phyloP scores from a whole-genome alignment of 441 rosid genomes.

The Mallotus japonicus region DNA sequence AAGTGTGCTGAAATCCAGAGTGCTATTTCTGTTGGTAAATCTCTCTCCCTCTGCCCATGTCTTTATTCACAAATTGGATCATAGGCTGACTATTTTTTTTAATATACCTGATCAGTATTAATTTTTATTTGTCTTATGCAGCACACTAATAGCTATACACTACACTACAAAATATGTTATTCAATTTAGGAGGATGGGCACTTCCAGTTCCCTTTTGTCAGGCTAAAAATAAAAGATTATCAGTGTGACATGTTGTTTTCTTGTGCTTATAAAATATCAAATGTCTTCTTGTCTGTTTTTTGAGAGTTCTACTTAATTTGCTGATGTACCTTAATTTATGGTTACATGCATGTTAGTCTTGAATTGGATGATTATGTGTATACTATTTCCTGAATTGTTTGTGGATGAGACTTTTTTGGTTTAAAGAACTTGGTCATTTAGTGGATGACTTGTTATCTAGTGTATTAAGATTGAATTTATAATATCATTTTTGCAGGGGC shows the following conservation, averaged over 20 bases:
- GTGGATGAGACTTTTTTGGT: too few relatives aligned
- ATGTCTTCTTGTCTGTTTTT: not conserved
- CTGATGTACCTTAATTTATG: not conserved
- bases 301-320: not conserved
- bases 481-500: slow-evolving; percentile 51
- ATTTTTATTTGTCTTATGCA: not conserved
- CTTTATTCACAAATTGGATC: not conserved
- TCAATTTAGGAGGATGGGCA: not conserved
- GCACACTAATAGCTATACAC: too few relatives aligned
- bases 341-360: too few relatives aligned
- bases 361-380: too few relatives aligned
- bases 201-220: slow-evolving; percentile 1
- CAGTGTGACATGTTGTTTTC: not conserved
- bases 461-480: not conserved
- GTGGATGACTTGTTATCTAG: not conserved
- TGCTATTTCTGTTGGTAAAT: slow-evolving; percentile 74
- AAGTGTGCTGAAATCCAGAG: slow-evolving; percentile 80
- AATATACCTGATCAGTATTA: not conserved
- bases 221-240: not conserved
- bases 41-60: not conserved
- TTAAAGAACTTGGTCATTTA: too few relatives aligned
- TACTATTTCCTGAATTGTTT: too few relatives aligned
- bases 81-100: too few relatives aligned
- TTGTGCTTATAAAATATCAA: not conserved
- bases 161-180: not conserved